Base-by-base conservation (phyloP, 176 grass and related monocot species). In the Pharus latifolius region DNA sequence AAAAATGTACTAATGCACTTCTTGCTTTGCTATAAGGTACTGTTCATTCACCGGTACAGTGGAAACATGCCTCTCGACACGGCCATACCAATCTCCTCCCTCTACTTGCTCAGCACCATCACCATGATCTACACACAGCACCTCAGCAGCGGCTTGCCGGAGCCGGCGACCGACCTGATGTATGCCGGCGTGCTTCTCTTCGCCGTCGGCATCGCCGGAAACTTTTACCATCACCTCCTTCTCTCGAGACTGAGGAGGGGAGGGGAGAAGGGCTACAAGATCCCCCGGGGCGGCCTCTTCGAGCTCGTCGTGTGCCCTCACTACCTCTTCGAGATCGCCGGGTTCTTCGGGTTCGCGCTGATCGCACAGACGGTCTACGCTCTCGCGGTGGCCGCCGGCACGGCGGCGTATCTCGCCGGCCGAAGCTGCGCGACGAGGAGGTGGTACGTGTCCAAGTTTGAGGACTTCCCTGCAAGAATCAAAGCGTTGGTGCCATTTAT, bases 321-420 rank as follows among this genome's bases (percentile, higher is more conserved):
- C 42, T 97, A 97, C 68, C 83, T 97, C 30, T 97, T 97, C 53
- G 93, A 97, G 65, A 89, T 97, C 60, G 1, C 80, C 1, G 81
- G 20, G 1, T 88, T 89, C 61, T 62, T 90, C 3, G 93, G 93
- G 5, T 45, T 97, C 24, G 48, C 83, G 8, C 69, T 90, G 77
- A 92, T 97, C 67, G 63, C 78, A 1, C 93, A 90, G 54, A 92
- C 93, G 2, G n/a, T 72, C 47, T 68, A 78, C 20, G 70, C 80
- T 11, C 72, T 86, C 31, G 76, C 77, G 3, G 60, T 85, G 14
- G 53, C 83, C 11, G 49, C 78, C 0, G 94, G 94, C 4, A 73
- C 81, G 0, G 57, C 55, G 5, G 80, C 74, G 4, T 92, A 97
- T 57, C 81, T 97, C 34, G 35, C 72, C 65, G 86, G 94, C 10